These are phyloP conservation scores for Ramaria sp. DNA, from an alignment of 768 basidiomycete species.

Conservation along the genomic window DNA sequence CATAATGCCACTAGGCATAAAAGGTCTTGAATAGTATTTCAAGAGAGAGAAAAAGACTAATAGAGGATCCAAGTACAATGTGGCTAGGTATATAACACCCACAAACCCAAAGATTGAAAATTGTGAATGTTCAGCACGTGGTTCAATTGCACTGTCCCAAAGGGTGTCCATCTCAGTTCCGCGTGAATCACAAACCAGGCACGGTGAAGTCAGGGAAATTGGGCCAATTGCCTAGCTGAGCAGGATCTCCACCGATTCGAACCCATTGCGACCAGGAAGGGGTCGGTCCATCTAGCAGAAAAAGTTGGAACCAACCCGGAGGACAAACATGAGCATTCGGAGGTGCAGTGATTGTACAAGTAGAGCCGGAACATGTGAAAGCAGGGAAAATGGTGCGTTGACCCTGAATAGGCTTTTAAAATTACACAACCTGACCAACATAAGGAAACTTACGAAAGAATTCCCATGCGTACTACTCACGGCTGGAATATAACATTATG, in stretches of 20 bases:
- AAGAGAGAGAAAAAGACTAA: neutral
- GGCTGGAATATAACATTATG: neutral
- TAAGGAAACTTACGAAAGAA: conserved; percentile 5
- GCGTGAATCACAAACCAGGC: conserved; percentile 41
- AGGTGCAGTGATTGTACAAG: conserved; percentile 13
- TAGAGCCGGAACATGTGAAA: conserved; percentile 11
- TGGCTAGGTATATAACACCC: neutral
- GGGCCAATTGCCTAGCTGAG: conserved; percentile 63
- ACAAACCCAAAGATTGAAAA: neutral
- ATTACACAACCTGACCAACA: neutral
- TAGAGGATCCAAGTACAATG: neutral
- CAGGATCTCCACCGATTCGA: conserved; percentile 28
- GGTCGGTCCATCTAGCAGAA: conserved; percentile 11
- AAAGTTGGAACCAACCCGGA: conserved; percentile 14
- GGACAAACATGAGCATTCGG: conserved; percentile 13
- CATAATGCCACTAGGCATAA: too few relatives aligned
- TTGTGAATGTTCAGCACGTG: neutral
- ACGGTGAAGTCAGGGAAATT: conserved; percentile 52
- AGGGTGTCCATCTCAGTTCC: neutral
- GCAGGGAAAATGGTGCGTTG: conserved; percentile 13
- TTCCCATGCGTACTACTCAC: conserved; percentile 13
- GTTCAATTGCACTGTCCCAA: neutral
- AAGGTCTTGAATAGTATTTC: too few relatives aligned
- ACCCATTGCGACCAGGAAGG: conserved; percentile 13
- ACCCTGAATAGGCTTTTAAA: conserved; percentile 2